phyloP scores from a whole-genome alignment of 1,284 basidiomycete genomes.

The Gomphus bonarii region DNA sequence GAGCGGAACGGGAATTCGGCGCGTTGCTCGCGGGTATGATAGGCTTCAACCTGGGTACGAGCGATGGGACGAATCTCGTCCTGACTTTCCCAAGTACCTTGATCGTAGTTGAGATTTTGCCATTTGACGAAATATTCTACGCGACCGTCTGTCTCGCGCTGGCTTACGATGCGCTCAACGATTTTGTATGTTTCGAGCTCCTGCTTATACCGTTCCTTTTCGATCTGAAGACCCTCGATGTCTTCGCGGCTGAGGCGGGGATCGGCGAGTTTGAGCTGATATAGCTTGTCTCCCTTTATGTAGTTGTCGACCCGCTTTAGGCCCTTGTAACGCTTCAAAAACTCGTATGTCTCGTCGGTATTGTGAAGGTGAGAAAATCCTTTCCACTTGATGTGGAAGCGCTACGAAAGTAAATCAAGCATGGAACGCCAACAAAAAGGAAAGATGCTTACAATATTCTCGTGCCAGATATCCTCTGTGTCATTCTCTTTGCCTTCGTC shows the following conservation, averaged over 20 bases:
- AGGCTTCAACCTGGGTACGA: constrained; percentile 72
- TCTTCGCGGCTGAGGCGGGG: constrained; percentile 80
- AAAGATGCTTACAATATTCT: constrained; percentile 60
- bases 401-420: constrained; percentile 33
- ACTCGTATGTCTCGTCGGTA: constrained; percentile 94
- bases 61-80: constrained; percentile 73
- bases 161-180: constrained; percentile 86
- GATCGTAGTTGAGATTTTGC: constrained; percentile 88
- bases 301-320: constrained; percentile 99
- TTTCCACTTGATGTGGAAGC: constrained; percentile 96
- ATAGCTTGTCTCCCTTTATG: constrained; percentile 78
- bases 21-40: constrained; percentile 68
- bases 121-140: constrained; percentile 97
- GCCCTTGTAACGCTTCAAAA: constrained; percentile 86
- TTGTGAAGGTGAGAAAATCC: constrained; percentile 91
- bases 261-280: constrained; percentile 60
- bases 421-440: neutral
- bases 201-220: constrained; percentile 85
- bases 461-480: constrained; percentile 69
- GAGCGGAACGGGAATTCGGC: constrained; percentile 86
- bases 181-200: constrained; percentile 86
- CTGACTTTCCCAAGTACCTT: constrained; percentile 92
- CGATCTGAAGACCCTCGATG: constrained; percentile 78
- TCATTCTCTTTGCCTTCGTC: constrained; percentile 75
- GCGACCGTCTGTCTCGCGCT: constrained; percentile 58